Base-by-base conservation (phyloP, 495 filamentous ascomycete species). In the Hyaloscypha hepaticicola region DNA sequence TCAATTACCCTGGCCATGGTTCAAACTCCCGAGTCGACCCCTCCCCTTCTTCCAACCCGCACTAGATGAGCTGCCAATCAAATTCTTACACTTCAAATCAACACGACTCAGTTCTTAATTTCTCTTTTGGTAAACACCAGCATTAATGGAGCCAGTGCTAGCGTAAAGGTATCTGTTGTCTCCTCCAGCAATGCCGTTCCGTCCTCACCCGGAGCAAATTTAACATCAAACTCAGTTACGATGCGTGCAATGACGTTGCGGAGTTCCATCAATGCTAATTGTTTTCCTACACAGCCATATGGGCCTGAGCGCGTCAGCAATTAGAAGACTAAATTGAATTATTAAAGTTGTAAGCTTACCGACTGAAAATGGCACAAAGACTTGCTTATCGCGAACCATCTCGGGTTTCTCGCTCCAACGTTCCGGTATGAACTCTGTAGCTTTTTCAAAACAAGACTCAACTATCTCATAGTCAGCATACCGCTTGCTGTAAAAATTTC, bases 401-500 rank as follows among this genome's bases (percentile, higher is more conserved):
- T 85, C 80, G 0, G 73, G 73, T 52, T 66, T 67, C 5, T 72
- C 70, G 56, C 70, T 76, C 82, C 83, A 88, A 26, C 86, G 77
- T 67, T 87, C 84, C 0, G 85, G 85, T 45, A 86, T 71, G 64
- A 82, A 87, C 1, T 79, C 73, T 8, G 73, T 41, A 0, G 79
- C 7, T 0, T 45, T 45, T 45, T 45, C 38, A 16, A 16, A 45
- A 16, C 38, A 45, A 19, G 38, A 45, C 38, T 45, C 38, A 16
- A 45, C 38, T 45, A 45, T 16, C 31, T 33, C 1, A 33, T 33
- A n/a, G n/a, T n/a, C n/a, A n/a, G n/a, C n/a, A n/a, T n/a, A n/a
- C n/a, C n/a, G n/a, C n/a, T n/a, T n/a, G n/a, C n/a, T n/a, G n/a
- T 33, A 33, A 3, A 33, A 33, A 6, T 1, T 33, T 33, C 12